These are phyloP conservation scores for Biscutella laevigata DNA, from an alignment of 441 rosid species.

Conservation along the genomic window DNA sequence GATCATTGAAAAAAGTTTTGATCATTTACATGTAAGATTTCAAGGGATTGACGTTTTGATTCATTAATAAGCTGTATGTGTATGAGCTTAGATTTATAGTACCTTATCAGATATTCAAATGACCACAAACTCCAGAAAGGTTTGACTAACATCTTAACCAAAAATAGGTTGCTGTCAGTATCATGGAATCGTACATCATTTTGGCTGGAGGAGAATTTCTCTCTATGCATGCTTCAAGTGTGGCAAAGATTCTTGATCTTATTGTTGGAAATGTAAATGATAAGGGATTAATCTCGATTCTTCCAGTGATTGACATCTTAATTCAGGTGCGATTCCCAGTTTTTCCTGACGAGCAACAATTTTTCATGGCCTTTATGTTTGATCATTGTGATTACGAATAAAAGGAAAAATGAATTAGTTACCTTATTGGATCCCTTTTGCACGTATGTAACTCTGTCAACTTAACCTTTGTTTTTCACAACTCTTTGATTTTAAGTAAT, in stretches of 20 bases:
- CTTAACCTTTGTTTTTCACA: background rate
- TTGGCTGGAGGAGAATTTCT: constrained; percentile 82
- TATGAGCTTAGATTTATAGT: background rate
- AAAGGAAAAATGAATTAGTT: background rate
- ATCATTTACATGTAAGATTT: constrained; percentile 76
- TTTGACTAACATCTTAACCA: constrained; percentile 11
- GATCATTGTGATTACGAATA: background rate
- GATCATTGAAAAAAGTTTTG: constrained; percentile 86
- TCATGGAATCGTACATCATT: constrained; percentile 71
- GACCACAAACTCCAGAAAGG: background rate
- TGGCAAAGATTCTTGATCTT: constrained; percentile 86
- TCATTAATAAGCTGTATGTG: background rate
- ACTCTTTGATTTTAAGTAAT: background rate
- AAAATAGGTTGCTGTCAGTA: constrained; percentile 76
- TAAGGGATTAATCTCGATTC: constrained; percentile 63
- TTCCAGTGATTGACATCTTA: constrained; percentile 82
- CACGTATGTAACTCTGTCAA: background rate
- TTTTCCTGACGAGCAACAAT: background rate
- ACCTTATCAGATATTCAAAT: constrained; percentile 12
- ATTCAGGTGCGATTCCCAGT: constrained; percentile 55
- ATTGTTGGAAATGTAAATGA: constrained; percentile 93
- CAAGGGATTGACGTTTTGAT: constrained; percentile 1
- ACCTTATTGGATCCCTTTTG: background rate
- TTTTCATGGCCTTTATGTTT: background rate
- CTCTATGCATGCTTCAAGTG: constrained; percentile 63